These are phyloP conservation scores for Marchantia polymorpha DNA, from an alignment of 225 moss, liverwort and hornwort genomes.

Conservation along the genomic window DNA sequence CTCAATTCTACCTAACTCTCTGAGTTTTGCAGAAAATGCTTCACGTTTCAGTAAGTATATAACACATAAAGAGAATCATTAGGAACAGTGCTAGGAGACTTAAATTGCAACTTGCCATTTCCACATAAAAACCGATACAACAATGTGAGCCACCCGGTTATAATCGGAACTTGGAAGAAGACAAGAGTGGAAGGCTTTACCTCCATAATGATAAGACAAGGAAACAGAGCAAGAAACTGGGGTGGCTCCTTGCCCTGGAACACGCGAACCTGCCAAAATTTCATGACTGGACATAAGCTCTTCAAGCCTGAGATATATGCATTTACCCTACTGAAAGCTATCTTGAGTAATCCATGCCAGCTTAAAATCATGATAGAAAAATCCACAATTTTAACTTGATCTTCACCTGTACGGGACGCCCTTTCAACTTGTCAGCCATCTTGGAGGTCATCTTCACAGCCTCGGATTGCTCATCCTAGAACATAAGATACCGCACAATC, in stretches of 20 bases:
- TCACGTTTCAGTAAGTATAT: background rate
- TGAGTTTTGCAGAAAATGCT: no score
- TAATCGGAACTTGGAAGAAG: background rate
- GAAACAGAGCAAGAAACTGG: slow-evolving; percentile 89
- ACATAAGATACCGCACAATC: background rate
- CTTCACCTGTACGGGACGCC: slow-evolving; percentile 77
- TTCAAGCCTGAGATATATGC: background rate
- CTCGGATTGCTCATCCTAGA: slow-evolving; percentile 63
- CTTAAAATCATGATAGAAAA: background rate
- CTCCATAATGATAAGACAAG: slow-evolving; percentile 80
- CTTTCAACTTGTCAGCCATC: slow-evolving; percentile 58
- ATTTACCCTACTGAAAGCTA: background rate
- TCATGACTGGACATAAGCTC: background rate
- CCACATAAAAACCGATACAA: background rate
- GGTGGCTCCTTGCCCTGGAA: slow-evolving; percentile 82
- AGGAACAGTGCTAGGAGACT: background rate
- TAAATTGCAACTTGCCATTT: background rate
- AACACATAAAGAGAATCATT: background rate
- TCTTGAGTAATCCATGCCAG: background rate
- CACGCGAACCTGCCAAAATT: slow-evolving; percentile 54
- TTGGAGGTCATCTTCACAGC: slow-evolving; percentile 42
- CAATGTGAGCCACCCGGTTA: background rate
- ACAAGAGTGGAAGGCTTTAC: slow-evolving; percentile 32
- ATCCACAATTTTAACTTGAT: background rate
- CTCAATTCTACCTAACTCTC: no score